A percentile compares a stretch with the other conserved stretches of the same genome.
Conservation (phyloP, 2,329 filamentous ascomycete genomes). For the Hansfordia pulvinata region DNA sequence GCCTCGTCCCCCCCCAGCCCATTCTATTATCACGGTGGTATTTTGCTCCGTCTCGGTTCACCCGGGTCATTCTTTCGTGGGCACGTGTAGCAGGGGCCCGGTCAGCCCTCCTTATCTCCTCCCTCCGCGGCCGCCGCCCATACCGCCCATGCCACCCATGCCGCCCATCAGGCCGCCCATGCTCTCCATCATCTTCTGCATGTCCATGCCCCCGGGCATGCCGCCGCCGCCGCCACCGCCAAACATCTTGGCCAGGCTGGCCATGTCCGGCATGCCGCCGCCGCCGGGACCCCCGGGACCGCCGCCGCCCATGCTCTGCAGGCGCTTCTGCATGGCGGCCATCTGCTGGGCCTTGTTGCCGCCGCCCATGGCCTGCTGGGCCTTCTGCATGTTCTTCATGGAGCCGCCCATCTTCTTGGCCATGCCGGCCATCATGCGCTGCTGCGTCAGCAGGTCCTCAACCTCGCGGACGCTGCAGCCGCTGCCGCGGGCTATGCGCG, state of each 20-base stretch:
- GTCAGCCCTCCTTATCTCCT: neutral
- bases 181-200: conserved; percentile 69
- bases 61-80: no score
- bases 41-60: no score
- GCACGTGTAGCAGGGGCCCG: conserved; percentile 4
- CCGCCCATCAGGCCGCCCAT: conserved; percentile 44
- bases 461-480: conserved; percentile 87
- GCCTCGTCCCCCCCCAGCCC: no score
- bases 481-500: conserved; percentile 75
- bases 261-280: conserved; percentile 66
- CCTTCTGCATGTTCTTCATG: conserved; percentile 95
- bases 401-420: conserved; percentile 97
- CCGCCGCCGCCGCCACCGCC: conserved; percentile 55
- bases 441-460: conserved; percentile 92
- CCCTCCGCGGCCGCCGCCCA: conserved; percentile 5
- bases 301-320: conserved; percentile 81
- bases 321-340: conserved; percentile 90
- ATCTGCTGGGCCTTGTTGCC: conserved; percentile 88
- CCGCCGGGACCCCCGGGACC: conserved; percentile 39
- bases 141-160: conserved; percentile 18
- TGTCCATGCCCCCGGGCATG: conserved; percentile 60
- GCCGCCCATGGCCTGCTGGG: conserved; percentile 81
- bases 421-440: conserved; percentile 98
- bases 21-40: no score
- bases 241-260: conserved; percentile 84